A percentile compares a stretch with the other conserved stretches of the same genome.
phyloP scores from a whole-genome alignment of 345 rosid species.

The Punica granatum region DNA sequence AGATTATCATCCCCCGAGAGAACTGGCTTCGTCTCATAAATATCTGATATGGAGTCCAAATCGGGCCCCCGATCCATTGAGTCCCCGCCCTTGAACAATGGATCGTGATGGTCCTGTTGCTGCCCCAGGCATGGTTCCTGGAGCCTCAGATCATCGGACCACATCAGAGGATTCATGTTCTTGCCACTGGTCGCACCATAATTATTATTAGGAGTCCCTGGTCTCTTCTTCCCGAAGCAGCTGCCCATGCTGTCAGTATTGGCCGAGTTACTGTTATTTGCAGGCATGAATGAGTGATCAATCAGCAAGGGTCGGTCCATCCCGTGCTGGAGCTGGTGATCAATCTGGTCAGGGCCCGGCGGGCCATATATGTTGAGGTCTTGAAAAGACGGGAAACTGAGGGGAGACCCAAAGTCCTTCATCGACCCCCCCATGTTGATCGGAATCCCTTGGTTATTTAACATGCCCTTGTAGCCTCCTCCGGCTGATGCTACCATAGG shows the following conservation, averaged over 20 bases:
- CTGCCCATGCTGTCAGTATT: slow-evolving; percentile 21
- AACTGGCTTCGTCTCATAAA: slow-evolving; percentile 63
- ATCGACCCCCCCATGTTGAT: slow-evolving; percentile 2
- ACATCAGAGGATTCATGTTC: slow-evolving; percentile 63
- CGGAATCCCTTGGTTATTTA: slow-evolving; percentile 11
- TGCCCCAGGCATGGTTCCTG: slow-evolving; percentile 40
- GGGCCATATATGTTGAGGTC: slow-evolving; percentile 87
- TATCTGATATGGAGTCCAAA: slow-evolving; percentile 62
- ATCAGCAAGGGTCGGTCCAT: slow-evolving; percentile 52
- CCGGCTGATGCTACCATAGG: slow-evolving; percentile 19
- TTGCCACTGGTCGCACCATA: slow-evolving; percentile 22
- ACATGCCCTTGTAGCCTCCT: slow-evolving; percentile 19
- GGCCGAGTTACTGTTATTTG: slow-evolving; percentile 4
- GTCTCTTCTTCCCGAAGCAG: slow-evolving; percentile 68
- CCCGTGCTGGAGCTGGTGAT: slow-evolving; percentile 38
- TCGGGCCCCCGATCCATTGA: slow-evolving; percentile 36
- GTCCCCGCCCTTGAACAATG: slow-evolving; percentile 1
- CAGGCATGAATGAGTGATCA: slow-evolving; percentile 11
- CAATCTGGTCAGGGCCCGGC: slow-evolving; percentile 29
- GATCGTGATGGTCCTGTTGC: slow-evolving; percentile 17
- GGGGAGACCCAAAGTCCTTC: slow-evolving; percentile 15
- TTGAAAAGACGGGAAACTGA: slow-evolving; percentile 77
- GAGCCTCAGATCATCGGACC: slow-evolving; percentile 72
- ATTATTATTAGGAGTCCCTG: slow-evolving; percentile 24
- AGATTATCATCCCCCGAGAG: slow-evolving; percentile 35